Evolutionary conservation across 1,139 yeast genomes (phyloP).

Genomic region (Wickerhamomyces sp.): DNA sequence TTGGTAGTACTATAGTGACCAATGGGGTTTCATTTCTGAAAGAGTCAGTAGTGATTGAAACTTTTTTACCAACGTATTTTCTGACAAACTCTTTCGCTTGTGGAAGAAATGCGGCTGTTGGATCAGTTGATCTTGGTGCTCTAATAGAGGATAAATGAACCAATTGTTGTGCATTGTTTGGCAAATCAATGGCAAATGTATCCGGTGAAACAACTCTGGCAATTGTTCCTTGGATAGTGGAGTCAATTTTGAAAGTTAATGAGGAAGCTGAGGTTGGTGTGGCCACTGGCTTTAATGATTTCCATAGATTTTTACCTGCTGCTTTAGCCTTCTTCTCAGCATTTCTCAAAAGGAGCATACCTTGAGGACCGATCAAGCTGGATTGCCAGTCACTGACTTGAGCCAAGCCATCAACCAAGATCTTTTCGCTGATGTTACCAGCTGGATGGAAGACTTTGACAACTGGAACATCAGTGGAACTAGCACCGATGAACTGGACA

Average conservation of each 20-base stretch:
- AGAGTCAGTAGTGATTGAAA: slow-evolving; percentile 57
- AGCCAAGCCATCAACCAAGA: slow-evolving; percentile 68
- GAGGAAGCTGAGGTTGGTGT: slow-evolving; percentile 18
- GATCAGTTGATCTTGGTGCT: slow-evolving; percentile 64
- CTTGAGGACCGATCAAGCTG: slow-evolving; percentile 58
- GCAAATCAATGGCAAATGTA: slow-evolving; percentile 49
- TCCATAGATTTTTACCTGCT: slow-evolving; percentile 61
- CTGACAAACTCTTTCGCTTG: slow-evolving; percentile 74
- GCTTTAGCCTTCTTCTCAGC: slow-evolving; percentile 68
- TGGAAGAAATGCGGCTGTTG: slow-evolving; percentile 54
- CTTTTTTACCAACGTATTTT: slow-evolving; percentile 66
- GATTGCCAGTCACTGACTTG: slow-evolving; percentile 84
- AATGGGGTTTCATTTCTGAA: slow-evolving; percentile 61
- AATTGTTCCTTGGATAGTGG: slow-evolving; percentile 49
- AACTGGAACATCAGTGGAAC: slow-evolving; percentile 59
- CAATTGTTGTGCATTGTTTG: slow-evolving; percentile 47
- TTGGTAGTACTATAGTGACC: slow-evolving; percentile 48
- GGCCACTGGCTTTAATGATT: too few species aligned
- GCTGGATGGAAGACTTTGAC: slow-evolving; percentile 60
- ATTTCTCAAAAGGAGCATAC: slow-evolving; percentile 57
- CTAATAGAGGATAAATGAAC: slow-evolving; percentile 74
- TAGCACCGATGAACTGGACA: slow-evolving; percentile 55
- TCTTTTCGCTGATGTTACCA: slow-evolving; percentile 68
- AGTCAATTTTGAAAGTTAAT: slow-evolving; percentile 36
- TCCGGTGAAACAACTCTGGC: slow-evolving; percentile 66